Evolutionary conservation across 139 green algal species (phyloP).

Genomic region (Axilococcus clingmanii): DNA sequence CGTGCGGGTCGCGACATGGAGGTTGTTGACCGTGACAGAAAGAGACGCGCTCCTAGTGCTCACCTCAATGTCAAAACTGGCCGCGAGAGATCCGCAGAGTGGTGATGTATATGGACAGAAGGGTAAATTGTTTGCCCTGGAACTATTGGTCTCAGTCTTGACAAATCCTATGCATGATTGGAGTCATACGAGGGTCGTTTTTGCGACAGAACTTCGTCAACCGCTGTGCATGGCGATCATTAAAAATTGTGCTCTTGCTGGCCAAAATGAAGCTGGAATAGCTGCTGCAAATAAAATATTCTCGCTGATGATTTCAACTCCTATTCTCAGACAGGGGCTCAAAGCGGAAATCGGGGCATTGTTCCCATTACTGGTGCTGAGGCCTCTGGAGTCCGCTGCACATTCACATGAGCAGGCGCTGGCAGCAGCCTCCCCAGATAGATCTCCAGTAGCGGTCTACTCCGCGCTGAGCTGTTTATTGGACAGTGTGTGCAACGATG

Average conservation of each 20-base stretch:
- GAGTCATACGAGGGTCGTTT: conserved; percentile 33
- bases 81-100: conserved; percentile 38
- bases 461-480: not conserved
- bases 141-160: conserved; percentile 83
- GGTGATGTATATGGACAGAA: conserved; percentile 54
- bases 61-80: conserved; percentile 71
- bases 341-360: conserved; percentile 83
- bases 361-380: conserved; percentile 77
- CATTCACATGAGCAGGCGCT: not conserved
- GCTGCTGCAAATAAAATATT: conserved; percentile 1
- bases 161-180: conserved; percentile 61
- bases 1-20: conserved; percentile 21
- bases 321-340: conserved; percentile 37
- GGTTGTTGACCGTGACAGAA: conserved; percentile 43
- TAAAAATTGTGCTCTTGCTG: conserved; percentile 65
- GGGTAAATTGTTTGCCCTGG: conserved; percentile 86
- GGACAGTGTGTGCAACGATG: not conserved
- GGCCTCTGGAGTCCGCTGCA: conserved; percentile 58
- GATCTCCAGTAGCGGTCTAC: not conserved
- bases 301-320: not conserved
- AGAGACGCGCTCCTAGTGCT: conserved; percentile 76
- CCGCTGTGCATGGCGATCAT: conserved; percentile 75
- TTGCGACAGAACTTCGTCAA: conserved; percentile 65
- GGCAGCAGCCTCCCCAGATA: too few relatives aligned
- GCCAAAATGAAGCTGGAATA: conserved; percentile 31